Conservation (phyloP, 176 grass and related monocot genomes). For the Luzula sylvatica region DNA sequence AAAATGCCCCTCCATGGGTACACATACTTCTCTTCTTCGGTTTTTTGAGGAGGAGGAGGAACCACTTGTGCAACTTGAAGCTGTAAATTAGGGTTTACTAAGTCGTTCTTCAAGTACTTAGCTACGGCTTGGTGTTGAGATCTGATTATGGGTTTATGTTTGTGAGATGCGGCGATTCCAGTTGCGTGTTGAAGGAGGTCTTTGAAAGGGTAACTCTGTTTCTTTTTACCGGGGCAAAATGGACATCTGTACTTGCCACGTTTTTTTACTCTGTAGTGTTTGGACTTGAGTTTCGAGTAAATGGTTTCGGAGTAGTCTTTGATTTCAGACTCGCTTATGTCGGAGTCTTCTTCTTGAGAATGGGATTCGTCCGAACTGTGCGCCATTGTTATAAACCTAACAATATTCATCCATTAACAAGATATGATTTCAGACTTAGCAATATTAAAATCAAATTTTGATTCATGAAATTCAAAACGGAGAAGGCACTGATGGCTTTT, state of each 20-base stretch:
- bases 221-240: constrained; percentile 85
- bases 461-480: too few relatives aligned
- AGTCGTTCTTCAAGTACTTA: constrained; percentile 25
- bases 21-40: constrained; percentile 43
- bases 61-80: constrained; percentile 1
- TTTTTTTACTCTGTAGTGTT: constrained; percentile 55
- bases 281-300: constrained; percentile 41
- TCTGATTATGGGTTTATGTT: constrained; percentile 27
- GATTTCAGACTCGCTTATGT: constrained; percentile 12
- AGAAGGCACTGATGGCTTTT: too few relatives aligned
- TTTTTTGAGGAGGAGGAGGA: background rate
- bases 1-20: constrained; percentile 78
- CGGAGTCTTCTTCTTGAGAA: constrained; percentile 5
- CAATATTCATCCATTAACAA: too few relatives aligned
- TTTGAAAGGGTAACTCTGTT: constrained; percentile 65
- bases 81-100: constrained; percentile 27
- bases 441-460: too few relatives aligned
- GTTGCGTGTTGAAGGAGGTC: constrained; percentile 88
- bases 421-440: too few relatives aligned
- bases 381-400: too few relatives aligned
- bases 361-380: too few relatives aligned
- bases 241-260: constrained; percentile 78
- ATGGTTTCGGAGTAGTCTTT: constrained; percentile 42
- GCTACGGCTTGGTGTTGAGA: constrained; percentile 28
- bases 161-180: constrained; percentile 50